Conservation (phyloP, 2,329 filamentous ascomycete genomes). For the Pseudogymnoascus sp. region DNA sequence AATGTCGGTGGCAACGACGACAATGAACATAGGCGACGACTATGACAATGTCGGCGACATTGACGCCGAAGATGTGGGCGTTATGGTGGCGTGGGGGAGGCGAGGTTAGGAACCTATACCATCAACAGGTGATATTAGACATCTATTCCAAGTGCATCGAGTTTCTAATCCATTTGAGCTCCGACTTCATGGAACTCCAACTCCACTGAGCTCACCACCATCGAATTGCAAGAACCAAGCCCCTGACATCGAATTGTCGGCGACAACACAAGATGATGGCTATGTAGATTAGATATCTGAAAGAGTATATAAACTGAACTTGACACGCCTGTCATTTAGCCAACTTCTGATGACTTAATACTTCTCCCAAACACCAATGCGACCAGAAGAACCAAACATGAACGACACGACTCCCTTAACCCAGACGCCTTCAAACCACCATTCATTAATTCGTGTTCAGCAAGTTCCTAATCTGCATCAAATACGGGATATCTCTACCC, state of each 20-base stretch:
- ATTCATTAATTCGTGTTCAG: conserved; percentile 22
- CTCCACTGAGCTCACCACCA: neutral
- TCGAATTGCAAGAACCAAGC: neutral
- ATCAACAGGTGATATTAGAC: neutral
- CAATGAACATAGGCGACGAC: neutral
- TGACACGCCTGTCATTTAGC: neutral
- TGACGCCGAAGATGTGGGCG: neutral
- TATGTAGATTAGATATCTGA: neutral
- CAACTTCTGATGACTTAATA: neutral
- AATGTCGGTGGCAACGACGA: neutral
- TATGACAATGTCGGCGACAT: neutral
- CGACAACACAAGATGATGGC: neutral
- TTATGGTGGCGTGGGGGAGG: neutral
- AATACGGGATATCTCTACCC: conserved; percentile 21
- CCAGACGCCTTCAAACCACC: neutral
- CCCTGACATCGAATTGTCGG: neutral
- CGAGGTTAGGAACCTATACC: neutral
- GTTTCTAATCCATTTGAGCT: too few species aligned
- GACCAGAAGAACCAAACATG: neutral
- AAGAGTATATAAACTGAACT: neutral
- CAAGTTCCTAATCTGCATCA: conserved; percentile 28
- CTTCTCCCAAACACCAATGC: neutral
- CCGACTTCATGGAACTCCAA: neutral
- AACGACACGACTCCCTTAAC: neutral
- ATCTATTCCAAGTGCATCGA: neutral